Percentiles rank a stretch among this genome's conserved stretches.
Evolutionary conservation across 2,329 filamentous ascomycete genomes (phyloP).

Genomic region (Diaporthe helianthi): DNA sequence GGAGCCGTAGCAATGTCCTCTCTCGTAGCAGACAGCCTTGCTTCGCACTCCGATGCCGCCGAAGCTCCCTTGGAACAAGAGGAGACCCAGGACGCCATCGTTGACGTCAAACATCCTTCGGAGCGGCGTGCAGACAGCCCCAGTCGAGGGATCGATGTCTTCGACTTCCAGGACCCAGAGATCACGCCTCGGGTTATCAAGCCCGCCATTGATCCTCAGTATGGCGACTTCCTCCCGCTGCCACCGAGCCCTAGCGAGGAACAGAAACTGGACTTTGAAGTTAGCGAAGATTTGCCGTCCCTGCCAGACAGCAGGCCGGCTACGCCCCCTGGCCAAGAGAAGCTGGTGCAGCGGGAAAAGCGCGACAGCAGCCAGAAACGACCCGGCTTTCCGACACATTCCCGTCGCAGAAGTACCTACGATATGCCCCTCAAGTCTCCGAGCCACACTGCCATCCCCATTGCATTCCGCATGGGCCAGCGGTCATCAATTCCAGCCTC

Average conservation of each 20-base stretch:
- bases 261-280: conserved; percentile 46
- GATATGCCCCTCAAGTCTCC: conserved; percentile 58
- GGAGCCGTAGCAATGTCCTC: conserved; percentile 51
- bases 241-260: conserved; percentile 66
- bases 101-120: conserved; percentile 21
- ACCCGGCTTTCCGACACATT: conserved; percentile 43
- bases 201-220: conserved; percentile 71
- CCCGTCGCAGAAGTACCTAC: conserved; percentile 56
- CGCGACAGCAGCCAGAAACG: conserved; percentile 37
- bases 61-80: conserved; percentile 49
- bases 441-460: conserved; percentile 64
- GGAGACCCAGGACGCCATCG: conserved; percentile 31
- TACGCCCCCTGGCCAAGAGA: conserved; percentile 58
- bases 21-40: conserved; percentile 45
- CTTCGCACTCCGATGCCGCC: conserved; percentile 53
- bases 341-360: conserved; percentile 49
- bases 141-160: conserved; percentile 45
- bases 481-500: conserved; percentile 52
- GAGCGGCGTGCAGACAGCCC: conserved; percentile 34
- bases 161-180: conserved; percentile 57
- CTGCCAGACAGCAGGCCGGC: conserved; percentile 68
- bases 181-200: conserved; percentile 65
- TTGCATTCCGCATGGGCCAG: conserved; percentile 60
- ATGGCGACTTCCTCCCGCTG: conserved; percentile 69
- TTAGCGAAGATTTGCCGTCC: conserved; percentile 53